Percentiles rank a stretch among this genome's conserved stretches.
phyloP scores from a whole-genome alignment of 2,329 filamentous ascomycete genomes.

The Dactylella cylindrospora region DNA sequence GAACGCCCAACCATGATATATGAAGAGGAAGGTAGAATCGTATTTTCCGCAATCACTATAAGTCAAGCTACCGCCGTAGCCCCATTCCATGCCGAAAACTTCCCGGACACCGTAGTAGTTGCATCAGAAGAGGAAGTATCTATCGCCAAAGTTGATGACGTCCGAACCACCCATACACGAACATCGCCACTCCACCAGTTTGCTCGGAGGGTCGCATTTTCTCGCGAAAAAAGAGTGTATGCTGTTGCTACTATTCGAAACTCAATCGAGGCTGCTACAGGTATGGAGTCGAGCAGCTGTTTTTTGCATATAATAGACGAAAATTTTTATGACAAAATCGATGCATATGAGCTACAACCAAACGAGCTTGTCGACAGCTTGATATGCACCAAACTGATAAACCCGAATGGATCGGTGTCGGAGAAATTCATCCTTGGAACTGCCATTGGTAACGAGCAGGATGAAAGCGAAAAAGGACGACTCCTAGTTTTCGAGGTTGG shows the following conservation, averaged over 20 bases:
- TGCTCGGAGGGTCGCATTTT: conserved; percentile 83
- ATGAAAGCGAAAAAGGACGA: conserved; percentile 66
- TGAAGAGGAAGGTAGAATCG: conserved; percentile 77
- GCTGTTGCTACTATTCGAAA: conserved; percentile 82
- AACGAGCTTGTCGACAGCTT: conserved; percentile 83
- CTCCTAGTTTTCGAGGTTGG: conserved; percentile 84
- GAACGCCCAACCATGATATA: conserved; percentile 95
- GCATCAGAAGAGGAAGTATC: conserved; percentile 75
- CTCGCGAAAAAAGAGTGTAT: conserved; percentile 74
- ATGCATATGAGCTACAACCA: conserved; percentile 65
- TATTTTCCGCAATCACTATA: conserved; percentile 91
- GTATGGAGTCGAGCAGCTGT: conserved; percentile 74
- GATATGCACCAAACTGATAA: conserved; percentile 71
- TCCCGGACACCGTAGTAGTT: conserved; percentile 76
- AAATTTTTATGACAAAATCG: conserved; percentile 77
- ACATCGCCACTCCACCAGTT: conserved; percentile 77
- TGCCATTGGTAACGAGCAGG: conserved; percentile 67
- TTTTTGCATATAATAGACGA: conserved; percentile 91
- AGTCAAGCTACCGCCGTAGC: conserved; percentile 81
- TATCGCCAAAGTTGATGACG: conserved; percentile 77
- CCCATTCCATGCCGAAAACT: conserved; percentile 77
- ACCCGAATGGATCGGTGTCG: conserved; percentile 58
- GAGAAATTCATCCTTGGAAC: conserved; percentile 94
- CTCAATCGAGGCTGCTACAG: conserved; percentile 58
- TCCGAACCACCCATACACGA: conserved; percentile 84